Evolutionary conservation across 2,329 filamentous ascomycete genomes (phyloP), one percentile per base, ranked within the genome.

Genomic region (Cladophialophora immunda): DNA sequence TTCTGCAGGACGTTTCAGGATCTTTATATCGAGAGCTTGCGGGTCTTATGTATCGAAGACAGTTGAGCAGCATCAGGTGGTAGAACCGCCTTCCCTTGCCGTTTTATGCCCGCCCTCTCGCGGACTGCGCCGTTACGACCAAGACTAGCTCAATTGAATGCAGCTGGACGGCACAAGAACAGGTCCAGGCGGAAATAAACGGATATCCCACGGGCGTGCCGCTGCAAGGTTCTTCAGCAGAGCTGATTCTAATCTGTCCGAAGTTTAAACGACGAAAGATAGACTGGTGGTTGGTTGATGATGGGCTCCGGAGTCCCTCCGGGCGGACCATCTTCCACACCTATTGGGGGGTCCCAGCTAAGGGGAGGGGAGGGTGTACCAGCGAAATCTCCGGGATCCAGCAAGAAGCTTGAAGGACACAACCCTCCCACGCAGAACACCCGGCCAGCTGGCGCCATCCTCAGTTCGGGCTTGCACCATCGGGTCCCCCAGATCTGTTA

Each of bases 281-380:
- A 50, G 45, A 50, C 45, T 15, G 45, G 45, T 50, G 45, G 45
- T 50, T 50, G 45, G 45, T 47, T 53, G 45, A 53, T 36, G 58
- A 36, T 61, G 47, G 19, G 30, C 27, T 54, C 47, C 58, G 58
- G 58, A 61, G 32, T 61, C 58, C 58, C 50, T 38, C 58, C 58
- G 58, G 25, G 47, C 58, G 58, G 58, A 61, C 50, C 32, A n/a
- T 61, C 30, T 50, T 32, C 45, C 58, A 61, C 47, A 53, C 25
- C 22, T 27, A 52, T 29, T 22, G 29, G 27, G 47, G 22, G 27
- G n/a, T n/a, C 29, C 41, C 55, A 58, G 7, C 55, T 29, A 30
- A 52, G 29, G 47, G 8, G 29, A 27, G 3, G 30, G 58, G 34
- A 22, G 47, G 34, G 27, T 52, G 58, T 53, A 50, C 57, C 57